A percentile compares a stretch with the other conserved stretches of the same genome.
Evolutionary conservation across 148 eudicot species (phyloP).

Genomic region (Vaccinium macrocarpon): DNA sequence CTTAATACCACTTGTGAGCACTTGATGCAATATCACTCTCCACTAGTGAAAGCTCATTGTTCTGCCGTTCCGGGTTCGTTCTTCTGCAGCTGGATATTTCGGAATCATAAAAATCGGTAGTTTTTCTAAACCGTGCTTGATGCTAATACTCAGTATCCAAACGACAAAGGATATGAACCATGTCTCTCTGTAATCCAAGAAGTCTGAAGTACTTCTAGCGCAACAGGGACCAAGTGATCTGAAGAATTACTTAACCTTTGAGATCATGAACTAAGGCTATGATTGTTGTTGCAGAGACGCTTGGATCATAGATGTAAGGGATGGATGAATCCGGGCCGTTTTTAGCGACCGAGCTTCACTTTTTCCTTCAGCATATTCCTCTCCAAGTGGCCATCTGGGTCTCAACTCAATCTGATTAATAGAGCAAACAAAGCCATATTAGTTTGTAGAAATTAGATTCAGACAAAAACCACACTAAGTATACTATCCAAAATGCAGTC

Average conservation of each 20-base stretch:
- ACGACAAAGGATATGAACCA: background rate
- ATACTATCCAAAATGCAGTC: background rate
- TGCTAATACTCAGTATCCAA: background rate
- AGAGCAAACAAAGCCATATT: conserved; percentile 7
- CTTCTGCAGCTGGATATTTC: background rate
- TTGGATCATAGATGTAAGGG: conserved; percentile 81
- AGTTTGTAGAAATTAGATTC: background rate
- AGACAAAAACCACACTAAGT: background rate
- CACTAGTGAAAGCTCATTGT: background rate
- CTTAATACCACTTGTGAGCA: background rate
- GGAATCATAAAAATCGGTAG: background rate
- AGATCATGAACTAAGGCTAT: conserved; percentile 13
- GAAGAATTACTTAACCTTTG: background rate
- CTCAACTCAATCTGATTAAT: conserved; percentile 69
- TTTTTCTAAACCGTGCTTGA: background rate
- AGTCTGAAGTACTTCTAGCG: background rate
- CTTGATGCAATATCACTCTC: background rate
- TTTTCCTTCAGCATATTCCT: conserved; percentile 81
- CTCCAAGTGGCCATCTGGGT: conserved; percentile 98
- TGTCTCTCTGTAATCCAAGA: background rate
- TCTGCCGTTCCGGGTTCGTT: background rate
- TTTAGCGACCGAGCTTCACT: conserved; percentile 88
- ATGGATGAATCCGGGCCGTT: conserved; percentile 81
- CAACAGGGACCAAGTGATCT: background rate
- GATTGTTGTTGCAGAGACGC: conserved; percentile 43